Percentiles rank a stretch among this genome's conserved stretches.
phyloP scores from a whole-genome alignment of 106 monocot species.

The Amphibolis antarctica region DNA sequence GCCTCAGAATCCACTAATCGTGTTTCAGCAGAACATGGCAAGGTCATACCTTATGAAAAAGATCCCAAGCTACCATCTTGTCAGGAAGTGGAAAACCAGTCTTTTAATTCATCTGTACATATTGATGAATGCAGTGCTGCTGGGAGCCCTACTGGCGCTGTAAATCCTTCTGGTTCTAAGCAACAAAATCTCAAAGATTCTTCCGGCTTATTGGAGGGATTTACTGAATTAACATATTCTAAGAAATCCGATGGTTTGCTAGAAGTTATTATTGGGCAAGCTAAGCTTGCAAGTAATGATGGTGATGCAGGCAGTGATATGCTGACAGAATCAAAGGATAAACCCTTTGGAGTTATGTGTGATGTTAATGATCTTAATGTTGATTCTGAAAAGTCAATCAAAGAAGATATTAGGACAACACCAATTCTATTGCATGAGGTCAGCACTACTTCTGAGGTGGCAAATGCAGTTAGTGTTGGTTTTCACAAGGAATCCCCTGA shows the following conservation, averaged over 20 bases:
- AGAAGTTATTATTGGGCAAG: constrained; percentile 38
- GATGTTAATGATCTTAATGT: not conserved
- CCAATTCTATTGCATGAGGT: no score
- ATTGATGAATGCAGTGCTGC: not conserved
- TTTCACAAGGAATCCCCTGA: not conserved
- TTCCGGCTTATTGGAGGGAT: constrained; percentile 14
- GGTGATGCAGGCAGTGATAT: not conserved
- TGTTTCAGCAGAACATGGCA: not conserved
- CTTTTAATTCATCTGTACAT: constrained; percentile 3
- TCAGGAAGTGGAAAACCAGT: constrained; percentile 7
- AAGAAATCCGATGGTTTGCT: constrained; percentile 49
- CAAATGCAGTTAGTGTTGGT: not conserved
- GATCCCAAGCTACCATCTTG: not conserved
- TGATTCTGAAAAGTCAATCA: constrained; percentile 4
- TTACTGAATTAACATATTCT: constrained; percentile 14
- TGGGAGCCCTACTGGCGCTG: not conserved
- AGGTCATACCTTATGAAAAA: not conserved
- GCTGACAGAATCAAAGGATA: constrained; percentile 8
- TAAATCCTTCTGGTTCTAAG: constrained; percentile 17
- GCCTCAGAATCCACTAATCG: not conserved
- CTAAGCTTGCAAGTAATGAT: constrained; percentile 21
- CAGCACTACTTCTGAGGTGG: not conserved
- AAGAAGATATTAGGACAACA: no score
- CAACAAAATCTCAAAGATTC: constrained; percentile 6
- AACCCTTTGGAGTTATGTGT: constrained; percentile 8